A percentile compares a stretch with the other conserved stretches of the same genome.
These are phyloP conservation scores for Carex parvula DNA, from an alignment of 176 grass and related monocot genomes.

Conservation along the genomic window DNA sequence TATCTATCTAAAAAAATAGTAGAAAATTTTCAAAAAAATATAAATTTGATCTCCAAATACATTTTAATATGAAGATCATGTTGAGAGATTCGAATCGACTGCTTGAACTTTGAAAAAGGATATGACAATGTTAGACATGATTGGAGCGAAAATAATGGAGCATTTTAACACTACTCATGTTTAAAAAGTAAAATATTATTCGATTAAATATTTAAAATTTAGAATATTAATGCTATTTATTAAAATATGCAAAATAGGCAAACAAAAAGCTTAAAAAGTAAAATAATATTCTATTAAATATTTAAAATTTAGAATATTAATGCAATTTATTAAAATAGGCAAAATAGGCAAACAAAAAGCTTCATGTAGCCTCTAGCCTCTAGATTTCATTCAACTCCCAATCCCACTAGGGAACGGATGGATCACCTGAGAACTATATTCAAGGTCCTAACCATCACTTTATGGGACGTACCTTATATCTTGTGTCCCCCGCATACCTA, in stretches of 20 bases:
- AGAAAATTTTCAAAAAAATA: too few species aligned
- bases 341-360: not conserved
- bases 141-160: too few species aligned
- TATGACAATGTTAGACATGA: too few species aligned
- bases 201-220: too few species aligned
- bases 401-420: not conserved
- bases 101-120: too few species aligned
- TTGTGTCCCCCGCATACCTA: not conserved
- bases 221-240: not conserved
- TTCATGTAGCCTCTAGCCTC: not conserved
- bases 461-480: not conserved
- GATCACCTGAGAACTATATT: not conserved
- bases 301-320: not conserved
- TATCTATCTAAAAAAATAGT: too few species aligned
- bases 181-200: not conserved
- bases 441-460: constrained; percentile 8
- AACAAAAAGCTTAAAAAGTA: too few species aligned
- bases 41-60: too few species aligned
- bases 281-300: not conserved
- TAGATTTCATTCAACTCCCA: not conserved
- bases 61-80: too few species aligned
- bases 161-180: too few species aligned
- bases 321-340: not conserved
- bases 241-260: not conserved
- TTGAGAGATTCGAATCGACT: too few species aligned